Conservation (phyloP, 768 basidiomycete genomes). For the Hygrocybe punicea region DNA sequence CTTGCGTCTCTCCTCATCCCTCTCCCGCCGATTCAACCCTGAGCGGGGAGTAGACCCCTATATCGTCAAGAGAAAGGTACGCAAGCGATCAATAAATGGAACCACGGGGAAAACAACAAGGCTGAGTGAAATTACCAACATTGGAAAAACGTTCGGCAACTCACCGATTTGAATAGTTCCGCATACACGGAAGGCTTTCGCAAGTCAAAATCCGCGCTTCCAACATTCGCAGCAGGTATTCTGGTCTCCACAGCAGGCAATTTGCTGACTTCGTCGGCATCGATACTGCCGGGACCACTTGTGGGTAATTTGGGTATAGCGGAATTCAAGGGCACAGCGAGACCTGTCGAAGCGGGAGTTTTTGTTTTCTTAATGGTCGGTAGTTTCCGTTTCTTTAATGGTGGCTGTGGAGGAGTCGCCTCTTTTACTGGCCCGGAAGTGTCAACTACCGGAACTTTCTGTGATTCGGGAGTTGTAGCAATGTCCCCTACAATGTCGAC, state of each 20-base stretch:
- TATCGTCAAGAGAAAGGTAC: conserved; percentile 27
- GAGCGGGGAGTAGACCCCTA: conserved; percentile 45
- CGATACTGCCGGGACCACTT: conserved; percentile 9
- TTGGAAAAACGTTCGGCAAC: conserved; percentile 12
- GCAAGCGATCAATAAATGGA: not conserved
- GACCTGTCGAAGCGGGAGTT: conserved; percentile 13
- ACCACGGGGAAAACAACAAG: not conserved
- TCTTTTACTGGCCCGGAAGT: conserved; percentile 22
- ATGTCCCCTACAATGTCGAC: conserved; percentile 31
- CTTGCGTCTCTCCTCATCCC: conserved; percentile 65
- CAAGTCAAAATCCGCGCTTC: conserved; percentile 59
- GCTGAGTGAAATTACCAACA: not conserved
- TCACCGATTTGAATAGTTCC: conserved; percentile 56
- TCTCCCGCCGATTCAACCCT: conserved; percentile 45
- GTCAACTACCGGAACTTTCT: conserved; percentile 22
- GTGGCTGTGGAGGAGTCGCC: conserved; percentile 32
- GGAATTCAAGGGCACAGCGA: conserved; percentile 22
- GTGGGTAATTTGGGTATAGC: conserved; percentile 18
- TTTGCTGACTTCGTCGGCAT: conserved; percentile 27
- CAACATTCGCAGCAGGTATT: conserved; percentile 41
- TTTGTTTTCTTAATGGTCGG: conserved; percentile 71
- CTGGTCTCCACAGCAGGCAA: conserved; percentile 24
- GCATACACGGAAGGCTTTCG: conserved; percentile 62
- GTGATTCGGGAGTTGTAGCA: conserved; percentile 16
- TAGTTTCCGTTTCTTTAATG: conserved; percentile 61